Percentiles rank a stretch among this genome's conserved stretches.
Conservation (phyloP, 169 alveolate genomes). For the Ichthyophthirius multifiliis region DNA sequence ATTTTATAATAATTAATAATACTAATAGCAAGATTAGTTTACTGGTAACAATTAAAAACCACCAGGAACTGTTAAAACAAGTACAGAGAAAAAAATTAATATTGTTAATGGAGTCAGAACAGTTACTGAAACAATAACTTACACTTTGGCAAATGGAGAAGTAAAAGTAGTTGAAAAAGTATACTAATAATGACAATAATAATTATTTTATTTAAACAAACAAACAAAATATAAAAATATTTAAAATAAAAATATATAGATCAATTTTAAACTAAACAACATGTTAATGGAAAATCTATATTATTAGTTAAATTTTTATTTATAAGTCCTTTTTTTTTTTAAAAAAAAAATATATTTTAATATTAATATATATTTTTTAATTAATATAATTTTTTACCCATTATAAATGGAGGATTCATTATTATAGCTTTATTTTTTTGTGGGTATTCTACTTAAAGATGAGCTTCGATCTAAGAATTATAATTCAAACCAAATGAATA, state of each 20-base stretch:
- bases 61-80: background rate
- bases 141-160: slow-evolving; percentile 35
- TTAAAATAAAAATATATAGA: too few species aligned
- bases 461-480: background rate
- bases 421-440: background rate
- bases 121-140: slow-evolving; percentile 24
- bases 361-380: background rate
- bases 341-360: background rate
- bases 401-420: background rate
- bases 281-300: background rate
- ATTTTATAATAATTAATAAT: too few species aligned
- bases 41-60: too few species aligned
- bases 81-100: background rate
- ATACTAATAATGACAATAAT: too few species aligned
- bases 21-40: too few species aligned
- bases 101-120: background rate
- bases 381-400: background rate
- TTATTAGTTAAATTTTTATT: background rate
- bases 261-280: background rate
- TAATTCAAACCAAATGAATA: background rate
- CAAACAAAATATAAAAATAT: background rate
- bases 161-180: slow-evolving; percentile 8
- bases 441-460: background rate
- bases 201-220: too few species aligned
- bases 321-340: background rate